phyloP scores from a whole-genome alignment of 345 rosid species.

The thale cress (Arabidopsis thaliana) region DNA sequence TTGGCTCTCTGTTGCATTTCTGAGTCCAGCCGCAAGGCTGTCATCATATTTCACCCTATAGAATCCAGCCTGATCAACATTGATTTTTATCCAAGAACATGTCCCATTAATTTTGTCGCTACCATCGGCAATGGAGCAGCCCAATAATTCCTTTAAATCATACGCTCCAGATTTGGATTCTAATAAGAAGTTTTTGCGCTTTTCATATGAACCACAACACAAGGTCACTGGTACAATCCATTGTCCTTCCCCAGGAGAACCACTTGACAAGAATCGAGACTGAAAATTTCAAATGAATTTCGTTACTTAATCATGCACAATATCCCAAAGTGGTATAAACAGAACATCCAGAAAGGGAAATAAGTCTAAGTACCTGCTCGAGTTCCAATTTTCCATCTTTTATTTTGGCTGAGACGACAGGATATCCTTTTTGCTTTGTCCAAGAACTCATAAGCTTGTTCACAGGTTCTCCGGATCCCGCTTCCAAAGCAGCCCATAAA shows the following conservation, averaged over 20 bases:
- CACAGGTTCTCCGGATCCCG: slow-evolving; percentile 87
- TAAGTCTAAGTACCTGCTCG: slow-evolving; percentile 68
- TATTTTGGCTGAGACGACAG: slow-evolving; percentile 75
- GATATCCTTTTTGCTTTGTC: slow-evolving; percentile 94
- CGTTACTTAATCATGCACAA: slow-evolving; percentile 22
- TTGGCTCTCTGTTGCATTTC: slow-evolving; percentile 72
- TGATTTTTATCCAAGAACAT: slow-evolving; percentile 78
- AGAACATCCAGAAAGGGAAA: slow-evolving; percentile 17
- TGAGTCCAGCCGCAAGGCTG: slow-evolving; percentile 74
- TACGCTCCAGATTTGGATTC: slow-evolving; percentile 64
- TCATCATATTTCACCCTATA: slow-evolving; percentile 92
- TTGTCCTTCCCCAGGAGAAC: slow-evolving; percentile 81
- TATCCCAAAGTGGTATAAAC: slow-evolving; percentile 5
- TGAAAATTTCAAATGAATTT: slow-evolving; percentile 41
- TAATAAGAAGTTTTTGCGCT: slow-evolving; percentile 67
- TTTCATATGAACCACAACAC: slow-evolving; percentile 78
- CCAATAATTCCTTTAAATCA: slow-evolving; percentile 53
- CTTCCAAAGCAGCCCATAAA: slow-evolving; percentile 91
- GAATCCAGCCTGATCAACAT: slow-evolving; percentile 88
- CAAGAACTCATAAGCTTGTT: slow-evolving; percentile 91
- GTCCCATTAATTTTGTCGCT: slow-evolving; percentile 22
- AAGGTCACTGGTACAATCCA: slow-evolving; percentile 95
- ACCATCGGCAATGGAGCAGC: slow-evolving; percentile 42
- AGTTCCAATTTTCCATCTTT: slow-evolving; percentile 79
- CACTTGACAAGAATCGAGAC: slow-evolving; percentile 90